These are phyloP conservation scores for Cenchrus fungigraminus DNA, from an alignment of 176 grass and related monocot genomes.

Conservation along the genomic window DNA sequence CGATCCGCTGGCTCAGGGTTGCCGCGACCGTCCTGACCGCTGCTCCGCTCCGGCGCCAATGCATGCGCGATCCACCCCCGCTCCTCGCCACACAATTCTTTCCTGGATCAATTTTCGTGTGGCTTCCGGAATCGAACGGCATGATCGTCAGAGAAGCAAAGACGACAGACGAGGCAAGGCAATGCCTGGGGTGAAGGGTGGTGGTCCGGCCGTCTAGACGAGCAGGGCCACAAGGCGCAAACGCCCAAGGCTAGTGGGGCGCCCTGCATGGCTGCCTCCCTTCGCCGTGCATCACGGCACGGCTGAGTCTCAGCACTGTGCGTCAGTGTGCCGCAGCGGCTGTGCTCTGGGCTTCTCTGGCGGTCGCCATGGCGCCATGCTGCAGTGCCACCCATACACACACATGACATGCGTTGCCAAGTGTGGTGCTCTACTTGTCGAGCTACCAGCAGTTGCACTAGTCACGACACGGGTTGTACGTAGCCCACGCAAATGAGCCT, in stretches of 20 bases:
- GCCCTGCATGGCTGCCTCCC: not conserved
- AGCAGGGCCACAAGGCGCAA: not conserved
- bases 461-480: no score
- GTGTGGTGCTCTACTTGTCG: not conserved
- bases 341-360: not conserved
- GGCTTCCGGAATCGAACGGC: no score
- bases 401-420: not conserved
- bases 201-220: no score
- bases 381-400: not conserved
- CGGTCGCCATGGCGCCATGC: not conserved
- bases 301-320: not conserved
- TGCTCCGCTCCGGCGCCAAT: no score
- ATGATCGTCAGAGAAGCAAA: no score
- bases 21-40: no score
- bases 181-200: no score
- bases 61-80: no score
- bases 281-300: not conserved
- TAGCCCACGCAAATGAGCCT: not conserved
- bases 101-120: no score
- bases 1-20: no score
- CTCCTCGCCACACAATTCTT: no score
- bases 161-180: no score
- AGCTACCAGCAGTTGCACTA: not conserved
- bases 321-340: not conserved
- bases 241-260: not conserved